phyloP scores from a whole-genome alignment of 306 rosid genomes.

The Alnus glutinosa region DNA sequence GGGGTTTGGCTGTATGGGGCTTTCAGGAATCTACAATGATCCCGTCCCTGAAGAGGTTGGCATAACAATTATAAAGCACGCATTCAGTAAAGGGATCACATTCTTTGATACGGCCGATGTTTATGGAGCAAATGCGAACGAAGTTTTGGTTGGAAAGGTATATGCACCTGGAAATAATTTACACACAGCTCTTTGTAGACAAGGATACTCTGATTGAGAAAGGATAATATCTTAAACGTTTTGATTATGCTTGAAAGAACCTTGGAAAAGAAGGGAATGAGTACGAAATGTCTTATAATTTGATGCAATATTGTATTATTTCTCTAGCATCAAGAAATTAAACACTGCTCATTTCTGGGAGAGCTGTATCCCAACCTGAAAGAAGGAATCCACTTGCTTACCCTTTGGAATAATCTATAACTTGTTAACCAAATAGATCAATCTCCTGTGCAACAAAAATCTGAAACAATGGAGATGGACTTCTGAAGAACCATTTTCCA shows the following conservation, averaged over 20 bases:
- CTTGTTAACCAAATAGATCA: background rate
- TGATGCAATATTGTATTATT: background rate
- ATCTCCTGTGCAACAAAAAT: background rate
- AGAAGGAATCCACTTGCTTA: background rate
- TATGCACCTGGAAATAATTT: background rate
- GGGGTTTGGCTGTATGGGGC: slow-evolving; percentile 74
- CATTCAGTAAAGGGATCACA: slow-evolving; percentile 61
- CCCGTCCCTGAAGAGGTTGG: slow-evolving; percentile 61
- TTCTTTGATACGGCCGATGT: slow-evolving; percentile 70
- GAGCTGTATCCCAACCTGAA: background rate
- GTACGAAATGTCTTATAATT: background rate
- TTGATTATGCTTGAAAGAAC: background rate
- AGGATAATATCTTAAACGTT: background rate
- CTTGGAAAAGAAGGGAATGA: background rate
- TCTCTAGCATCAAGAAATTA: background rate
- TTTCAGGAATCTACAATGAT: slow-evolving; percentile 50
- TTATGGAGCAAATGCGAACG: slow-evolving; percentile 61
- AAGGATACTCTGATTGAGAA: background rate
- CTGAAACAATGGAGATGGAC: background rate
- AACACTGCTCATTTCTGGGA: background rate
- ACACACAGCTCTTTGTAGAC: background rate
- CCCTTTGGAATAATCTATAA: background rate
- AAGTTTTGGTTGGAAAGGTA: slow-evolving; percentile 76
- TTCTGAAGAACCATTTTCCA: background rate
- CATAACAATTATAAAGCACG: slow-evolving; percentile 55